Base-by-base conservation (phyloP, 2,329 filamentous ascomycete genomes). In the Paecilomyces niveus region DNA sequence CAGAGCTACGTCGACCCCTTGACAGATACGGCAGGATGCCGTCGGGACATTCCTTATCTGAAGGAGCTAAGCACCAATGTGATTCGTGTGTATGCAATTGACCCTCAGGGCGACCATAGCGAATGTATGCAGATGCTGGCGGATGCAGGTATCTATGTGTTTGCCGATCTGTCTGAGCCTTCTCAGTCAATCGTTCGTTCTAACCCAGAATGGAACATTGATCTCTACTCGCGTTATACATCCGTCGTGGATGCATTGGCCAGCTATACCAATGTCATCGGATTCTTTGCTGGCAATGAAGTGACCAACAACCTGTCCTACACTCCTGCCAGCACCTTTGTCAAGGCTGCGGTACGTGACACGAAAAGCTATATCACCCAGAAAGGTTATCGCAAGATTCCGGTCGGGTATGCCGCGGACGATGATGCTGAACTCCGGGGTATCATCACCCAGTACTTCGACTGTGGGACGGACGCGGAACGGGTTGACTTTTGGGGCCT, bases 221-320 rank as follows among this genome's bases (percentile, higher is more conserved):
- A 82, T 3, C 82, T 96, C 53, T 95, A 86, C 77, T 70, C 80
- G 45, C 89, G 90, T 61, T 97, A 97, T 81, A 89, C 86, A 58
- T 77, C 77, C 24, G 93, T 97, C 60, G 80, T 97, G 60, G 92
- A 97, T 70, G 81, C 84, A 64, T 79, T 97, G 68, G 80, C 83
- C 62, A 80, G 89, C 72, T 97, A 95, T 81, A 83, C 84, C 76
- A 97, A 97, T 79, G 86, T 89, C 53, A 85, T 97, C 62, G 93
- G 92, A 68, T 97, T 97, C 87, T 96, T 97, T 74, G 92, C 92
- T 65, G 93, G 93, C 72, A 97, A 97, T 78, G 93, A 97, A 78
- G 92, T 97, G 63, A 89, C 91, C 67, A 95, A 96, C 81, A 84
- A 86, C 68, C 81, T 81, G 65, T 90, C 86, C 81, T 96, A 95